phyloP scores from a whole-genome alignment of 2,329 filamentous ascomycete species.

The Diaporthe australafricana region DNA sequence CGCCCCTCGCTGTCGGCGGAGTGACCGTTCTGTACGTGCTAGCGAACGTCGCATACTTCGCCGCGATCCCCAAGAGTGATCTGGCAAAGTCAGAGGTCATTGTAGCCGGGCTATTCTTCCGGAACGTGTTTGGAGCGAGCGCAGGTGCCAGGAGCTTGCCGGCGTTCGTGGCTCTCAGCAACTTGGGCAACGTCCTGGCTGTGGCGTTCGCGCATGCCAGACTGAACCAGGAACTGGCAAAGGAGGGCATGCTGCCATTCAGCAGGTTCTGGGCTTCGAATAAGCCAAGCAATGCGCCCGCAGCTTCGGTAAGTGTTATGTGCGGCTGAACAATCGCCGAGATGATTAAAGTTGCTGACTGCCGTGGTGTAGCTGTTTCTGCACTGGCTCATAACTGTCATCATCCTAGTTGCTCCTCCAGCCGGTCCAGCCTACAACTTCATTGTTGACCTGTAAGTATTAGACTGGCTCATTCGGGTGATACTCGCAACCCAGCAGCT shows the following conservation, averaged over 20 bases:
- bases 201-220: conserved; percentile 70
- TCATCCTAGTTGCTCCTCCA: conserved; percentile 75
- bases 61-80: conserved; percentile 69
- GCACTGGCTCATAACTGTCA: conserved; percentile 73
- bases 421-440: conserved; percentile 78
- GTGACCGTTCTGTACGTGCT: conserved; percentile 72
- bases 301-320: conserved; percentile 53
- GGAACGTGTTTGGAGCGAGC: conserved; percentile 68
- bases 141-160: conserved; percentile 59
- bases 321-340: background rate
- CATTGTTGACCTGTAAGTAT: conserved; percentile 63
- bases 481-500: too few species aligned
- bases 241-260: conserved; percentile 76
- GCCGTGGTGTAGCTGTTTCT: conserved; percentile 59
- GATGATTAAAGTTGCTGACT: conserved; percentile 17
- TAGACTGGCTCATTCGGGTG: too few species aligned
- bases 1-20: conserved; percentile 67
- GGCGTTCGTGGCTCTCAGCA: conserved; percentile 67
- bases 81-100: conserved; percentile 69
- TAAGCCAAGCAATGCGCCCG: conserved; percentile 72
- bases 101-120: conserved; percentile 71
- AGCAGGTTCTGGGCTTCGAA: conserved; percentile 76
- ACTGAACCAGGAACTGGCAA: conserved; percentile 74
- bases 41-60: conserved; percentile 75
- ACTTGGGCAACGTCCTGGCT: conserved; percentile 70